A percentile compares a stretch with the other conserved stretches of the same genome.
These are phyloP conservation scores for Phaffomyces antillensis DNA, from an alignment of 805 yeast species.

Conservation along the genomic window DNA sequence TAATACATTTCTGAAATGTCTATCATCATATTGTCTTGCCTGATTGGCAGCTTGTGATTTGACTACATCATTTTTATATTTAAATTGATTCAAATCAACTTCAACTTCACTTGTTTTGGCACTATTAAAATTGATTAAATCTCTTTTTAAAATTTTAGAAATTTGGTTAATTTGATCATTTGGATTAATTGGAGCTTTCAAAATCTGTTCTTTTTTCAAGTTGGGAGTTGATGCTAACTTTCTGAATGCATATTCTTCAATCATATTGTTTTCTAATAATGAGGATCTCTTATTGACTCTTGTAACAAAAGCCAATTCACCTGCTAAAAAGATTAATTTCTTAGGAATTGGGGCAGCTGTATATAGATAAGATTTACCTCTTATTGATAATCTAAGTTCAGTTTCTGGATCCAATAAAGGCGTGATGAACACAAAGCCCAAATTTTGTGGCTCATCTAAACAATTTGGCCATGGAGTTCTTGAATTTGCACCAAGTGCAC, in stretches of 20 bases:
- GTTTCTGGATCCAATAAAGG: conserved; percentile 28
- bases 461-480: conserved; percentile 37
- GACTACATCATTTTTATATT: conserved; percentile 22
- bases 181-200: conserved; percentile 26
- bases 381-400: conserved; percentile 29
- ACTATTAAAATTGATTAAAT: conserved; percentile 22
- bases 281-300: conserved; percentile 27
- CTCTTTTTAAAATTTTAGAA: conserved; percentile 22
- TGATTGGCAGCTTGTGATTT: conserved; percentile 23
- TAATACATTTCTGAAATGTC: conserved; percentile 27
- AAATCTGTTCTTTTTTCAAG: conserved; percentile 23
- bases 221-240: conserved; percentile 17
- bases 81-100: conserved; percentile 21
- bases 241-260: conserved; percentile 27
- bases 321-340: conserved; percentile 33
- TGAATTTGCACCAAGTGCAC: conserved; percentile 33
- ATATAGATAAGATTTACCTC: conserved; percentile 37
- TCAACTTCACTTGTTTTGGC: conserved; percentile 13
- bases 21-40: conserved; percentile 26
- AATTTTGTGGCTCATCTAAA: conserved; percentile 27
- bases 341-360: conserved; percentile 40
- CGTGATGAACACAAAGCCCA: conserved; percentile 23
- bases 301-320: conserved; percentile 34
- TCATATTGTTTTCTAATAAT: conserved; percentile 27
- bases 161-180: conserved; percentile 22